Conservation (phyloP, 2,329 filamentous ascomycete genomes). For the Zasmidium citrigriseum region DNA sequence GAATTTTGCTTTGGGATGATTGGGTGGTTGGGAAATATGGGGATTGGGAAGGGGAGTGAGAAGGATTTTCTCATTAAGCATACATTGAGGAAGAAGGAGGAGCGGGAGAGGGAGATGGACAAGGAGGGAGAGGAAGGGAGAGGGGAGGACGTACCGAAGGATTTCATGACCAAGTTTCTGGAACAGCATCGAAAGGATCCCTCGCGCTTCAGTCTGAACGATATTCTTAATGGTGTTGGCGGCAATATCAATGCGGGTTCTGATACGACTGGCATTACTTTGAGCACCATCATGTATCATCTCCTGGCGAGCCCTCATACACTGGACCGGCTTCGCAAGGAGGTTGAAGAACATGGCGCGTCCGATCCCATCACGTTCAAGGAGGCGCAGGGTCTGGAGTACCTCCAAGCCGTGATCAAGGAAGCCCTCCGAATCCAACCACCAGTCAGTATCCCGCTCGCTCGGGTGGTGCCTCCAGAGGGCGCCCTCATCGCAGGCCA, state of each 20-base stretch:
- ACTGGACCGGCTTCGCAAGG: slow-evolving; percentile 34
- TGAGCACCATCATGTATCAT: slow-evolving; percentile 38
- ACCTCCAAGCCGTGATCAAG: slow-evolving; percentile 14
- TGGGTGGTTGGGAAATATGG: too few species aligned
- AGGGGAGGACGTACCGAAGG: not conserved
- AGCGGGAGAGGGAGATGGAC: too few species aligned
- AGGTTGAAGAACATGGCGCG: slow-evolving; percentile 37
- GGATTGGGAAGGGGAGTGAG: too few species aligned
- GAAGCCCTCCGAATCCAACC: slow-evolving; percentile 15
- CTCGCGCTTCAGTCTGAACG: slow-evolving; percentile 20
- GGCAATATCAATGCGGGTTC: slow-evolving; percentile 42
- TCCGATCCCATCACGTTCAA: slow-evolving; percentile 31
- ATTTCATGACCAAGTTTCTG: slow-evolving; percentile 40
- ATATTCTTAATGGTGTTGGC: slow-evolving; percentile 36
- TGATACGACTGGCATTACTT: slow-evolving; percentile 33
- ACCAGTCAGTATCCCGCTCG: slow-evolving; percentile 39
- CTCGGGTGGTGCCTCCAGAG: slow-evolving; percentile 39
- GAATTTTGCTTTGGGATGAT: not conserved
- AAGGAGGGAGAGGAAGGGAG: too few species aligned
- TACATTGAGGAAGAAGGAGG: too few species aligned
- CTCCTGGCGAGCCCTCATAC: slow-evolving; percentile 37
- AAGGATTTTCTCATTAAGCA: too few species aligned
- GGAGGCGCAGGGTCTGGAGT: slow-evolving; percentile 32
- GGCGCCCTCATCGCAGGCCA: slow-evolving; percentile 39
- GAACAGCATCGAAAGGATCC: slow-evolving; percentile 32